Base-by-base conservation (phyloP, 441 rosid genomes). In the Erodium moschatum region DNA sequence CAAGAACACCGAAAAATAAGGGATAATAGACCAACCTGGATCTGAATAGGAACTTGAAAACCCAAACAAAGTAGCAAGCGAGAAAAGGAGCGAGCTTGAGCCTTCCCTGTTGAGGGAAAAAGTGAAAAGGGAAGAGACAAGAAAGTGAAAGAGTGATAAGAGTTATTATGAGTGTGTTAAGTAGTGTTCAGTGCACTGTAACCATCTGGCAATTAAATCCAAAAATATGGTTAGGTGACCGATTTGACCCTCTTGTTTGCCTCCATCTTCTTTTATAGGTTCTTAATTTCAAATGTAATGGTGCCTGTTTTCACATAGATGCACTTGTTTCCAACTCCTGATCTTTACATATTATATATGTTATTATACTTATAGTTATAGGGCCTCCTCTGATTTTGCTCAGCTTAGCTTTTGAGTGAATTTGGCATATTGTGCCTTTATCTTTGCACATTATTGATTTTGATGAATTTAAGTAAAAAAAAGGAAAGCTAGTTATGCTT, bases 21-120 rank as follows among this genome's bases (percentile, higher is more conserved):
- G 19, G 18, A 5, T 6, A 68, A 68, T 69, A 67, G 62, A 75
- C 86, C 73, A 71, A 80, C 87, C 87, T 81, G 86, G 87, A 82
- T 84, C 85, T 82, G 76, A 60, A 73, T 29, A 56, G 21, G 46
- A 42, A 69, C 61, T 71, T 18, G 4, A 2, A 27, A 63, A 31
- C 11, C 24, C 20, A 19, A 20, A 11, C 40, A 40, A 21, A 48
- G 12, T 15, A 48, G 56, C 12, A 48, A 11, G 3, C 9, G 68
- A n/a, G 63, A 67, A 70, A 46, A 73, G 73, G 67, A 29, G 29
- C 21, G 64, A 2, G 67, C 71, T 6, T 52, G 68, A 50, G 8
- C 58, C 58, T 50, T 50, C 19, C 16, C 6, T 16, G 13, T 3
- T 40, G 65, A 58, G 56, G 27, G 27, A 24, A 24, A 24, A 24